Conservation (phyloP, 371 early-diverging fungal genomes). For the Dichotomocladium elegans region DNA sequence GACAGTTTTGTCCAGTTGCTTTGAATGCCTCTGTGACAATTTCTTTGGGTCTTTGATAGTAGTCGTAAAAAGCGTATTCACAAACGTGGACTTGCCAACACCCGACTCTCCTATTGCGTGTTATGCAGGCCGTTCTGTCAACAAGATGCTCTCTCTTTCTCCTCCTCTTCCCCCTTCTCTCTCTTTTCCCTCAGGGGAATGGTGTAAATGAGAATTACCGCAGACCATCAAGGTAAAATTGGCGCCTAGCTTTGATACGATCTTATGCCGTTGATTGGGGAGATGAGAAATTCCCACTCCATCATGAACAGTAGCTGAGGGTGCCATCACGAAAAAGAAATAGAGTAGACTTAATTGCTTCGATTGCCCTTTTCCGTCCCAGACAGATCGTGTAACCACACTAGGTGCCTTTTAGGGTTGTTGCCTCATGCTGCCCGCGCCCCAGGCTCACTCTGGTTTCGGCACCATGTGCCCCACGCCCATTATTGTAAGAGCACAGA, state of each 20-base stretch:
- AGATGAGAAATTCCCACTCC: slow-evolving; percentile 94
- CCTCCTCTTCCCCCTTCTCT: no score
- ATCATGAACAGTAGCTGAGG: slow-evolving; percentile 33
- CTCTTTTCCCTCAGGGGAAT: no score
- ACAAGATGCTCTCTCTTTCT: no score
- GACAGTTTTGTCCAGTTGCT: slow-evolving; percentile 65
- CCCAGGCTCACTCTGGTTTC: no score
- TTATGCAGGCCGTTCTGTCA: no score
- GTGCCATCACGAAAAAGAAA: slow-evolving; percentile 9
- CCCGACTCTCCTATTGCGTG: slow-evolving; percentile 20
- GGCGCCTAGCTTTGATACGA: slow-evolving; percentile 84
- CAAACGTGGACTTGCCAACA: slow-evolving; percentile 80
- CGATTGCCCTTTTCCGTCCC: not conserved
- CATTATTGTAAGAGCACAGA: no score
- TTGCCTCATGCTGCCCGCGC: not conserved
- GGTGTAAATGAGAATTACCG: slow-evolving; percentile 54
- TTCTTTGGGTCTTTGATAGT: slow-evolving; percentile 64
- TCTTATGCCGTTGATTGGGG: slow-evolving; percentile 95
- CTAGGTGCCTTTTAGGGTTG: not conserved
- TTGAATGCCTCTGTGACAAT: slow-evolving; percentile 42
- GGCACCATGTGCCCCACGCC: no score
- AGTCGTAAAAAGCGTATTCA: slow-evolving; percentile 83
- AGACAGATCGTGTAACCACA: not conserved
- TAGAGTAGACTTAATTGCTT: not conserved
- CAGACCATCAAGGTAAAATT: slow-evolving; percentile 94